phyloP scores from a whole-genome alignment of 2,329 filamentous ascomycete species.

The Curvularia spicifera region DNA sequence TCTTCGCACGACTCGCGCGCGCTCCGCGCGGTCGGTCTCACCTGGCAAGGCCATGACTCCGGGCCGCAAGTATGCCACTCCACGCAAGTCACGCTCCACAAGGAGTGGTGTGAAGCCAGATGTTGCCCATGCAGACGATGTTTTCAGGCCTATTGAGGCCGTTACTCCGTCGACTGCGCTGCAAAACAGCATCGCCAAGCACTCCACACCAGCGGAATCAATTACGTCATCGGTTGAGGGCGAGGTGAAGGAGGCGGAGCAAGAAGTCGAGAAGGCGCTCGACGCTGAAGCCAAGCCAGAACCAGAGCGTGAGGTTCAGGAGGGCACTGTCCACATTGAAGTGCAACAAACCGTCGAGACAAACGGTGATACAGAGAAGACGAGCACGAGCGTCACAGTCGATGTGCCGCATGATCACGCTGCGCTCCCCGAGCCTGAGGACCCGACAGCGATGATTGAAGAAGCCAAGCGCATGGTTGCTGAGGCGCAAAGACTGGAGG shows the following conservation, averaged over 20 bases:
- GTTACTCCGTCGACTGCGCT: conserved; percentile 55
- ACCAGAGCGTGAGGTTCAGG: conserved; percentile 23
- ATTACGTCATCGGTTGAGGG: conserved; percentile 54
- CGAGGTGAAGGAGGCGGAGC: conserved; percentile 37
- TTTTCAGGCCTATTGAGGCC: conserved; percentile 54
- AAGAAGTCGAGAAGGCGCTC: conserved; percentile 5
- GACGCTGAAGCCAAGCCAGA: conserved; percentile 16
- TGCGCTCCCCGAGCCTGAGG: conserved; percentile 75
- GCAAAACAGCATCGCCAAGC: conserved; percentile 42
- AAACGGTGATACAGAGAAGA: conserved; percentile 68
- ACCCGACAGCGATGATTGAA: conserved; percentile 82
- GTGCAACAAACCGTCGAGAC: conserved; percentile 69
- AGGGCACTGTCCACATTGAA: conserved; percentile 69
- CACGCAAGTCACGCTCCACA: conserved; percentile 61
- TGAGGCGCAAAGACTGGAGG: conserved; percentile 64
- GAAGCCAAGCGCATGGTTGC: conserved; percentile 89
- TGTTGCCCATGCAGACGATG: conserved; percentile 38
- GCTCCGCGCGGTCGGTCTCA: conserved; percentile 66
- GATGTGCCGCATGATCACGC: conserved; percentile 73
- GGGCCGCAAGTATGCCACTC: conserved; percentile 57
- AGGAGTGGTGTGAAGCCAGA: conserved; percentile 44
- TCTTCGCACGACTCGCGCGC: conserved; percentile 53
- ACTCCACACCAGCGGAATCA: conserved; percentile 34
- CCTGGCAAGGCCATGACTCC: conserved; percentile 59
- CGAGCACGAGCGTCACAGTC: conserved; percentile 75